phyloP scores from a whole-genome alignment of 345 rosid species.

The Eutrema yunnanense region DNA sequence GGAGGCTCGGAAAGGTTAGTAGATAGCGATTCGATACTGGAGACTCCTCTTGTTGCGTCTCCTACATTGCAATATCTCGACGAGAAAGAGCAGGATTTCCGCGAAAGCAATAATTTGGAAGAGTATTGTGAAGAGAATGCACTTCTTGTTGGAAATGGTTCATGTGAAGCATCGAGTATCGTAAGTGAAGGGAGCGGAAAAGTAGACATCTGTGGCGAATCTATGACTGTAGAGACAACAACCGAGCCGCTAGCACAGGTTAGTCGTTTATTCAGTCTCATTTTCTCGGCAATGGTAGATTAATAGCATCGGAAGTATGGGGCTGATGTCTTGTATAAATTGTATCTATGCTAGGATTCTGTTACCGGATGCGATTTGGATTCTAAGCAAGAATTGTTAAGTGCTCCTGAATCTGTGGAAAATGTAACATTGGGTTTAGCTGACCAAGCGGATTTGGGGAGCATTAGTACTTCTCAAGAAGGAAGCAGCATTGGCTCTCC shows the following conservation, averaged over 20 bases:
- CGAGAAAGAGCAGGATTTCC: constrained; percentile 35
- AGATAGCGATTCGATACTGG: constrained; percentile 21
- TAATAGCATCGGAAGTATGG: not conserved
- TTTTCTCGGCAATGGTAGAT: not conserved
- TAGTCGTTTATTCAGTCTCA: not conserved
- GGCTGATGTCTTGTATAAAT: constrained; percentile 13
- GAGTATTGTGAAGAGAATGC: constrained; percentile 35
- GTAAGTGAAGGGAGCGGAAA: constrained; percentile 32
- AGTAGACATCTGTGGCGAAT: constrained; percentile 18
- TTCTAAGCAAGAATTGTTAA: constrained; percentile 9
- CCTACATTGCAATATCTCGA: constrained; percentile 25
- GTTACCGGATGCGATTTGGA: constrained; percentile 4
- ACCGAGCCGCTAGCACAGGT: constrained; percentile 9
- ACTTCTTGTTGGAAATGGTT: constrained; percentile 28
- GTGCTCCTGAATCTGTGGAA: constrained; percentile 27
- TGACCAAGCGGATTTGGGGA: constrained; percentile 21
- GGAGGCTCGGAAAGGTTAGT: not conserved
- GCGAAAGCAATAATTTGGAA: constrained; percentile 26
- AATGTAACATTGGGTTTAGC: not conserved
- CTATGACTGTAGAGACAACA: not conserved
- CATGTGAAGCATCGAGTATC: constrained; percentile 30
- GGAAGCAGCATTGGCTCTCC: constrained; percentile 22
- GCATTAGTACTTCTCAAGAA: constrained; percentile 20
- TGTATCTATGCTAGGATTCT: constrained; percentile 23
- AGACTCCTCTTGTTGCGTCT: constrained; percentile 34